Percentiles rank a stretch among this genome's conserved stretches.
Conservation (phyloP, 1,284 basidiomycete genomes). For the Leccinum fuscescens region DNA sequence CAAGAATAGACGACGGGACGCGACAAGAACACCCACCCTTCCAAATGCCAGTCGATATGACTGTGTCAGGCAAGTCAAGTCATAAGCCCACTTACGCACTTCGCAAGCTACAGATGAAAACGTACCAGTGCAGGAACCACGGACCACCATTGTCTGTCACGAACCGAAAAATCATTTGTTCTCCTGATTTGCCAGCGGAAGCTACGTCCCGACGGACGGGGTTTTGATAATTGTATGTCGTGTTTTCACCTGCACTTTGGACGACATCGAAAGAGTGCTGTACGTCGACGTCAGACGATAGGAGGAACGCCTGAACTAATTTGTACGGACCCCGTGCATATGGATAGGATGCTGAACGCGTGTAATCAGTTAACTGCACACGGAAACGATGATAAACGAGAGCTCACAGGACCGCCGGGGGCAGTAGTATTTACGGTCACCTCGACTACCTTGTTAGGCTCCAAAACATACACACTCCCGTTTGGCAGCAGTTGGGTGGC, state of each 20-base stretch:
- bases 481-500: slow-evolving; percentile 29
- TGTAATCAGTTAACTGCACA: slow-evolving; percentile 8
- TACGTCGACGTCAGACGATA: slow-evolving; percentile 5
- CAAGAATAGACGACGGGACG: neutral
- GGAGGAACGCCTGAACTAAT: neutral
- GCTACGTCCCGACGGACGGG: slow-evolving; percentile 39
- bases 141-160: slow-evolving; percentile 38
- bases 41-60: slow-evolving; percentile 50
- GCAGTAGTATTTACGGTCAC: slow-evolving; percentile 21
- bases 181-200: slow-evolving; percentile 25
- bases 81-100: neutral
- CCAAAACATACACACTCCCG: slow-evolving; percentile 30
- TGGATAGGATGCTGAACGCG: slow-evolving; percentile 37
- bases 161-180: slow-evolving; percentile 36
- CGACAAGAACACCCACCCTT: slow-evolving; percentile 23
- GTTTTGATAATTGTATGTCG: slow-evolving; percentile 38
- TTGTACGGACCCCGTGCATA: slow-evolving; percentile 41
- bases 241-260: slow-evolving; percentile 26
- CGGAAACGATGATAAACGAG: neutral
- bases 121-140: slow-evolving; percentile 48
- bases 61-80: slow-evolving; percentile 18
- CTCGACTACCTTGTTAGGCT: slow-evolving; percentile 36
- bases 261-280: slow-evolving; percentile 38
- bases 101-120: neutral
- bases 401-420: slow-evolving; percentile 21